Conservation (phyloP, 805 yeast species). For the Candida saitoana region DNA sequence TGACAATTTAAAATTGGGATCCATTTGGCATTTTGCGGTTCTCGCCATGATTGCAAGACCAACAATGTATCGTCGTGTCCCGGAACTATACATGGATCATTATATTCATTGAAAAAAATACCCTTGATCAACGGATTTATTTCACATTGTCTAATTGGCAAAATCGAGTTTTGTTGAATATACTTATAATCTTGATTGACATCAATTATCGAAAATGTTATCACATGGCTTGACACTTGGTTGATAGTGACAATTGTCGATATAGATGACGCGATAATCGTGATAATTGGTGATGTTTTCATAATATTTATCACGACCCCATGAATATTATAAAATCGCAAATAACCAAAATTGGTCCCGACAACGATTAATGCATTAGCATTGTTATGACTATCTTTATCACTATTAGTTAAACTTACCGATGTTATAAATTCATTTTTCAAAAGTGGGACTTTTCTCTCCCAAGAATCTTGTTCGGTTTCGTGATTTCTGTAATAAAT, state of each 20-base stretch:
- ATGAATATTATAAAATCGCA: slow-evolving; percentile 63
- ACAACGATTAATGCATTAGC: slow-evolving; percentile 47
- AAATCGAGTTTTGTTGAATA: slow-evolving; percentile 35
- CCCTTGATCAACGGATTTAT: slow-evolving; percentile 48
- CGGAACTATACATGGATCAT: slow-evolving; percentile 80
- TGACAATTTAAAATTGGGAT: slow-evolving; percentile 70
- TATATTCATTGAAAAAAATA: slow-evolving; percentile 79
- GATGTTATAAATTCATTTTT: slow-evolving; percentile 62
- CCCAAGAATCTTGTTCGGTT: slow-evolving; percentile 67
- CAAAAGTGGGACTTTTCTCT: slow-evolving; percentile 49
- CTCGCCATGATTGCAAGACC: slow-evolving; percentile 75
- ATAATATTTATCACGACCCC: slow-evolving; percentile 73
- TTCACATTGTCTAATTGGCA: slow-evolving; percentile 27
- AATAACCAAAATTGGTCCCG: slow-evolving; percentile 73
- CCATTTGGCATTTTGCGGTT: slow-evolving; percentile 75
- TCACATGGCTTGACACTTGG: slow-evolving; percentile 32
- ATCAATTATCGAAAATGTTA: slow-evolving; percentile 47
- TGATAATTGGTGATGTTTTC: slow-evolving; percentile 67
- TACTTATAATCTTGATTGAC: slow-evolving; percentile 37
- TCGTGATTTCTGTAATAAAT: slow-evolving; percentile 70
- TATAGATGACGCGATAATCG: slow-evolving; percentile 60
- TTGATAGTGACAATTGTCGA: slow-evolving; percentile 50
- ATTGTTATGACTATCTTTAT: slow-evolving; percentile 18
- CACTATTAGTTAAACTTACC: slow-evolving; percentile 49
- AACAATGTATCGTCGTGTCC: slow-evolving; percentile 74